Conservation (phyloP, 2,329 filamentous ascomycete genomes). For the Rhytidhysteron rufulum region DNA sequence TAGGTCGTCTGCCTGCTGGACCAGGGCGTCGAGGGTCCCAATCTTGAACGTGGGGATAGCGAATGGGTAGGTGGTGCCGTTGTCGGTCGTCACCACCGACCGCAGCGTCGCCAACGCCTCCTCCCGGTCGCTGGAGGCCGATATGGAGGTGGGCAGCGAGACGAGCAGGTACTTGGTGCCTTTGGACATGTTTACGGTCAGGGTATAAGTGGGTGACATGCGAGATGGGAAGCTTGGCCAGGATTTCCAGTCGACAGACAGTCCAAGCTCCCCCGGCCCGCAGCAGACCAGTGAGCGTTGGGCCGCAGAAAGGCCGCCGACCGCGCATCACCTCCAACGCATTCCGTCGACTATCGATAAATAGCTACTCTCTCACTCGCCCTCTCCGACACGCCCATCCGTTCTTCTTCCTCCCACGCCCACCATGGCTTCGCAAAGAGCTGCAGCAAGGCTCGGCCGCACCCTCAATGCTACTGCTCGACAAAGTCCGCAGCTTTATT, state of each 20-base stretch:
- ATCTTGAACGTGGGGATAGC: conserved; percentile 94
- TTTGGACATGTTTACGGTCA: conserved; percentile 36
- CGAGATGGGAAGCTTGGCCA: conserved; percentile 13
- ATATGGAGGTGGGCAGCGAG: conserved; percentile 83
- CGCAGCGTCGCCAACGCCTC: conserved; percentile 76
- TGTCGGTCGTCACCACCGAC: conserved; percentile 67
- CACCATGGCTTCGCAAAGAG: conserved; percentile 29
- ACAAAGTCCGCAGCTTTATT: conserved; percentile 12
- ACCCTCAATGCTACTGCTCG: conserved; percentile 21
- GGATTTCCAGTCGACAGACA: conserved; percentile 8
- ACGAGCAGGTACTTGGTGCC: conserved; percentile 73
- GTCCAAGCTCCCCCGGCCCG: conserved; percentile 2
- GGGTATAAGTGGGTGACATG: conserved; percentile 7
- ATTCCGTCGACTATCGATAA: not conserved
- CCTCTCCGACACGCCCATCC: too few species aligned
- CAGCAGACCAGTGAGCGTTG: too few species aligned
- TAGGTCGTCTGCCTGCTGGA: conserved; percentile 94
- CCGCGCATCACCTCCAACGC: too few species aligned
- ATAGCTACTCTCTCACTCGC: conserved; percentile 3
- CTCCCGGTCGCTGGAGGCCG: conserved; percentile 73
- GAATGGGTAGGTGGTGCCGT: conserved; percentile 73
- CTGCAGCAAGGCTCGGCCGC: conserved; percentile 18
- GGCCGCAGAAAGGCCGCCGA: too few species aligned
- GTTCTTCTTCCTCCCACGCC: too few species aligned
- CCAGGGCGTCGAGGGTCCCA: conserved; percentile 88